Evolutionary conservation across 495 filamentous ascomycete species (phyloP), one percentile per base, ranked within the genome.

Genomic region (Hapsidospora chrysogenum): DNA sequence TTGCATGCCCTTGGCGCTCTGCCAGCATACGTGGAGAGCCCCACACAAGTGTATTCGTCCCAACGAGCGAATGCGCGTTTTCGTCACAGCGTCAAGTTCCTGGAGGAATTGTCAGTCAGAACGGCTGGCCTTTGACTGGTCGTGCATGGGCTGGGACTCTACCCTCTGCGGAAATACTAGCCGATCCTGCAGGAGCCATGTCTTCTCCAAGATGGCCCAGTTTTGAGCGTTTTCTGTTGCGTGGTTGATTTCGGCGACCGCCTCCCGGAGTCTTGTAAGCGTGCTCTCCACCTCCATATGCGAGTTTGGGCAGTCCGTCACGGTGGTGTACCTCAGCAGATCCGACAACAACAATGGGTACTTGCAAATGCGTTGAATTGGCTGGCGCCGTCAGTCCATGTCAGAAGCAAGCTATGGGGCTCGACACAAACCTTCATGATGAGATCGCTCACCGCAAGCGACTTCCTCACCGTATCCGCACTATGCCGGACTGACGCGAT

Each of bases 291-390:
- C 73, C 29, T 80, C 77, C 51, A 74, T 68, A 57, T 92, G 76
- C 8, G 81, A 76, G 33, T 71, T 70, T 10, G 81, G 82, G 47
- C 83, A 86, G 45, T 95, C 87, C 40, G 72, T 73, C 5, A 80
- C 78, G 10, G 81, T 80, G 0, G 85, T 95, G 41, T 79, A 62
- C 43, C 76, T 82, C 37, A 82, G 62, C 25, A 97, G 61, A 38
- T 94, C 83, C 4, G 74, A 64, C 35, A 96, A 82, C 15, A 97
- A 62, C 22, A 97, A 66, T 8, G 82, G 81, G 56, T 97, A 97
- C 59, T 80, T 85, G 66, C 82, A 92, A 10, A 96, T 70, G 22
- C 89, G 70, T 61, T 97, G 89, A 36, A 94, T 83, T 1, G 89
- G 89, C 89, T 94, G 45, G 20, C 6, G n/a, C n/a, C n/a, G n/a